Percentiles rank a stretch among this genome's conserved stretches.
Conservation (phyloP, 1,284 basidiomycete species). For the Anthracocystis walkeri region DNA sequence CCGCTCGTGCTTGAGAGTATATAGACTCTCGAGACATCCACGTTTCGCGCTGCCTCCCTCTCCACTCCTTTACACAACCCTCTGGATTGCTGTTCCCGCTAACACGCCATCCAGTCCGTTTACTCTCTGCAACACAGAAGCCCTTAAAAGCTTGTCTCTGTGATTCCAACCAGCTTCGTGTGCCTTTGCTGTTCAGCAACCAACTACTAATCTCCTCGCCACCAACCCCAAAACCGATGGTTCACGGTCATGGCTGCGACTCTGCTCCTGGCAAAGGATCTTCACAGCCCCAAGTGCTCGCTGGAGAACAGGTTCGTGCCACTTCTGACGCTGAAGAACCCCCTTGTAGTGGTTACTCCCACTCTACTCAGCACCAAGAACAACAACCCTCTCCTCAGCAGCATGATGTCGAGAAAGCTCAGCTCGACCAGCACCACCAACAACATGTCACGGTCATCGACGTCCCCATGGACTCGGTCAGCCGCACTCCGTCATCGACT, state of each 20-base stretch:
- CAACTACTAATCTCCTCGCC: background rate
- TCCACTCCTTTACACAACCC: conserved; percentile 11
- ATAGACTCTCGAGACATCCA: conserved; percentile 7
- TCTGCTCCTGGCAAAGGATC: conserved; percentile 56
- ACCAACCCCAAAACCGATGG: conserved; percentile 47
- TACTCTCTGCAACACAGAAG: conserved; percentile 15
- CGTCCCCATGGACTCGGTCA: conserved; percentile 18
- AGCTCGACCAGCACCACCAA: conserved; percentile 34
- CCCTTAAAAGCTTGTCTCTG: conserved; percentile 9
- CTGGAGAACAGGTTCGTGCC: conserved; percentile 34
- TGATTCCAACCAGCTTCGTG: conserved; percentile 25
- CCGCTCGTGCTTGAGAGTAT: conserved; percentile 10
- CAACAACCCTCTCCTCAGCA: conserved; percentile 25
- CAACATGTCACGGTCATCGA: conserved; percentile 41
- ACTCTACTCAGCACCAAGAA: conserved; percentile 24
- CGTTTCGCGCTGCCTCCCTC: background rate
- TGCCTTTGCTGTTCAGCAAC: conserved; percentile 15
- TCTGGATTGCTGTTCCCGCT: conserved; percentile 29
- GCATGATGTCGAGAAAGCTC: conserved; percentile 30
- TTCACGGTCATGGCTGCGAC: conserved; percentile 50
- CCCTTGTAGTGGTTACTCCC: conserved; percentile 62
- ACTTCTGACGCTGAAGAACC: conserved; percentile 54
- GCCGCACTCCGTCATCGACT: conserved; percentile 29
- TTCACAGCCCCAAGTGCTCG: conserved; percentile 51
- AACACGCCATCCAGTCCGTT: conserved; percentile 26